A percentile compares a stretch with the other conserved stretches of the same genome.
Conservation (phyloP, 176 grass and related monocot genomes). For the Echinochloa phyllopogon region DNA sequence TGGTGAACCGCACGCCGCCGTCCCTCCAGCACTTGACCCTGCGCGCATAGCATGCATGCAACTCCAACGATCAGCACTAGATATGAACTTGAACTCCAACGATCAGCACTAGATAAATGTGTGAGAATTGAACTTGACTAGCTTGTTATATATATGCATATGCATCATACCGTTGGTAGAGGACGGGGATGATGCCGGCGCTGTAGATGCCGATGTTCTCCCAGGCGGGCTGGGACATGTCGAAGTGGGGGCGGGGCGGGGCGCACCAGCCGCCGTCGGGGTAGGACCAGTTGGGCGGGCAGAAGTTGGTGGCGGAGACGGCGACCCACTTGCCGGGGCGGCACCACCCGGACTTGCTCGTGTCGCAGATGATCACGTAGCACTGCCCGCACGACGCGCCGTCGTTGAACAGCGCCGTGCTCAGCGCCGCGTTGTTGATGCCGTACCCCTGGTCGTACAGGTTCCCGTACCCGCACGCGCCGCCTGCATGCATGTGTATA, state of each 20-base stretch:
- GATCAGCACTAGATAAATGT: not conserved
- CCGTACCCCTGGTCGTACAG: constrained; percentile 58
- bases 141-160: too few species aligned
- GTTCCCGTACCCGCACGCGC: constrained; percentile 58
- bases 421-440: constrained; percentile 50
- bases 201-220: constrained; percentile 31
- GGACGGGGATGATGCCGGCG: constrained; percentile 54
- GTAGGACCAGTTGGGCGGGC: constrained; percentile 50
- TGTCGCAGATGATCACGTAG: constrained; percentile 51
- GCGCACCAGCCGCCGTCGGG: constrained; percentile 60
- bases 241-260: constrained; percentile 48
- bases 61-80: not conserved
- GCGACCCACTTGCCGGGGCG: constrained; percentile 19
- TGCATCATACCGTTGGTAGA: constrained; percentile 43
- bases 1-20: constrained; percentile 49
- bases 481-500: constrained; percentile 1
- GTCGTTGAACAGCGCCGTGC: constrained; percentile 54
- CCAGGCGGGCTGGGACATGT: constrained; percentile 62
- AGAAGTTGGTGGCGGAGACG: constrained; percentile 54
- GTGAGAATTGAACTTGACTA: too few species aligned
- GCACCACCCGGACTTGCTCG: constrained; percentile 3
- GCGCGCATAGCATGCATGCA: not conserved
- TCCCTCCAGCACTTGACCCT: constrained; percentile 48
- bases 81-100: not conserved
- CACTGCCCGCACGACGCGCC: constrained; percentile 65